Base-by-base conservation (phyloP, 1,284 basidiomycete genomes). In the Moesziomyces sp. region DNA sequence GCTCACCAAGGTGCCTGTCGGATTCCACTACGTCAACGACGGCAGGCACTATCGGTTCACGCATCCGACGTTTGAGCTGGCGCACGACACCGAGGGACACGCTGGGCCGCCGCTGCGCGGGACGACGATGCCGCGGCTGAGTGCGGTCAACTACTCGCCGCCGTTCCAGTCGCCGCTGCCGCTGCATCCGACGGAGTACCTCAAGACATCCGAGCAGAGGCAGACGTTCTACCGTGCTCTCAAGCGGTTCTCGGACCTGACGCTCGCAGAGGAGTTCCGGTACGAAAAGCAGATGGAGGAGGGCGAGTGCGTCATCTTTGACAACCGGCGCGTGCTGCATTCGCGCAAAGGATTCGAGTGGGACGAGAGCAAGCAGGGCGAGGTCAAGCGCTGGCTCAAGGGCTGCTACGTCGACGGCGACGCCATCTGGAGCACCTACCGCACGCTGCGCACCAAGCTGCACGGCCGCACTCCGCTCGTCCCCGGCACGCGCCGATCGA, bases 11-110 rank as follows among this genome's bases (percentile, higher is more conserved):
- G 90, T 88, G n/a, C 90, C 88, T 0, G 91, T 97, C 24, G 88
- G 74, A n/a, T 99, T 95, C 86, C 91, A 95, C 78, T 99, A 98
- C 85, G 88, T 93, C 81, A 96, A 95, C 79, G 93, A 93, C 78
- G 90, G 90, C 0, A 92, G 96, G 76, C 92, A 93, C 82, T 88
- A 94, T n/a, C 89, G 91, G 70, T 86, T 87, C 74, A 85, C 88
- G n/a, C 94, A 94, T 82, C 90, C 90, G 0, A 93, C 93, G 3
- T 90, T 98, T 80, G 88, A 93, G 76, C 87, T 93, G 21, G 86
- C 85, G 1, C 68, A 57, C 38, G 56, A 58, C 6, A 65, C 59
- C 18, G 73, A 76, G 40, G 76, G 76, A 0, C 77, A 79, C 42
- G 71, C 67, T 9, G 77, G 77, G 5, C 56, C 51, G 14, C 51